Conservation (phyloP, 192 early-diverging fungal species). For the Phycomyces blakesleeanus region DNA sequence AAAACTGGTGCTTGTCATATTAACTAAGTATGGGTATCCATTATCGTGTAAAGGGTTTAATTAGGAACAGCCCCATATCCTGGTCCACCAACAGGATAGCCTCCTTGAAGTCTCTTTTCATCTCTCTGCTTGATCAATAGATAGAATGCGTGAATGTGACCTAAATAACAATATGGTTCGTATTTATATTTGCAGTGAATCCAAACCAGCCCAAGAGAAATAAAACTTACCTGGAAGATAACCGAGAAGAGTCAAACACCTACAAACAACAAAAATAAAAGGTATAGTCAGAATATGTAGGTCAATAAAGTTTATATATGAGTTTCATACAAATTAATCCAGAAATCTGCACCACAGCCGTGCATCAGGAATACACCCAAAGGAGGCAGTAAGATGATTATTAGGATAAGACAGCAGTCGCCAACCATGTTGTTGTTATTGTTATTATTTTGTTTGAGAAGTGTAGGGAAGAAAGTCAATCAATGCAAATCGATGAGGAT, state of each 20-base stretch:
- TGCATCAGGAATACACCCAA: constrained; percentile 51
- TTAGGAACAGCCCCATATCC: too few relatives aligned
- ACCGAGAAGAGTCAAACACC: constrained; percentile 22
- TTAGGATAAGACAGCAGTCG: constrained; percentile 34
- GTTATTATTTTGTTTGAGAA: constrained; percentile 1
- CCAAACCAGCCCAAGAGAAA: too few relatives aligned
- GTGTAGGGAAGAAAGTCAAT: not conserved
- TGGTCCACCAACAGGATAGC: not conserved
- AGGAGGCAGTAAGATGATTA: constrained; percentile 41
- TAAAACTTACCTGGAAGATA: constrained; percentile 25
- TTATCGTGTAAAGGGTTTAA: too few relatives aligned
- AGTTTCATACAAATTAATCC: constrained; percentile 48
- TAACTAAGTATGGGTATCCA: too few relatives aligned
- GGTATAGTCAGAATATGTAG: not conserved
- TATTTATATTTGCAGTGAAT: not conserved
- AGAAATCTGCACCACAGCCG: constrained; percentile 41
- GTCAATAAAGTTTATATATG: not conserved
- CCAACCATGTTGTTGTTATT: too few relatives aligned
- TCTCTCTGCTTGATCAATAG: constrained; percentile 28
- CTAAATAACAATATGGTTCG: not conserved
- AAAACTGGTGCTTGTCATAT: too few relatives aligned
- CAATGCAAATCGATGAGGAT: not conserved
- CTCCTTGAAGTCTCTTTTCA: not conserved
- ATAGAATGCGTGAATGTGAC: constrained; percentile 35
- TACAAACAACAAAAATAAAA: not conserved